Percentiles rank a stretch among this genome's conserved stretches.
These are phyloP conservation scores for Sclerotinia spermophila DNA, from an alignment of 2,329 filamentous ascomycete genomes.

Conservation along the genomic window DNA sequence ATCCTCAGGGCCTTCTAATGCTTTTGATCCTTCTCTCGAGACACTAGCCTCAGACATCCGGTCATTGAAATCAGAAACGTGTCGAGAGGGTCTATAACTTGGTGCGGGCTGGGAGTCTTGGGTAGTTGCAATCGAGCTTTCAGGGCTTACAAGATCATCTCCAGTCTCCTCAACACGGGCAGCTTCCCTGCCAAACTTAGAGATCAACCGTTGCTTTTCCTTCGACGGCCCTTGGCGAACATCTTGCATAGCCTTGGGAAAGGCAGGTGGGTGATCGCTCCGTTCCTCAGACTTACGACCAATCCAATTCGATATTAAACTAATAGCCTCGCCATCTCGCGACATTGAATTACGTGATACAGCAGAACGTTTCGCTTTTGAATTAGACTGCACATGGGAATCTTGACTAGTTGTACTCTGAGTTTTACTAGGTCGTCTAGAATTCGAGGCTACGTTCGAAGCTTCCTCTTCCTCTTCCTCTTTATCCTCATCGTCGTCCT, in stretches of 20 bases:
- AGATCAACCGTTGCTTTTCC: constrained; percentile 31
- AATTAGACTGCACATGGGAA: constrained; percentile 13
- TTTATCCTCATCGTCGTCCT: constrained; percentile 28
- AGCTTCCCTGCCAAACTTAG: constrained; percentile 27
- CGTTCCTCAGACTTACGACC: constrained; percentile 38
- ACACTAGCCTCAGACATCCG: constrained; percentile 29
- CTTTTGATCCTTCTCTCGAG: constrained; percentile 15
- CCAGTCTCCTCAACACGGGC: constrained; percentile 20
- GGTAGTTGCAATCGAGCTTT: constrained; percentile 25
- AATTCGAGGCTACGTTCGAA: not conserved
- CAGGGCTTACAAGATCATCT: constrained; percentile 22
- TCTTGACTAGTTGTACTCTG: constrained; percentile 23
- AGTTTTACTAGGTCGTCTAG: constrained; percentile 18
- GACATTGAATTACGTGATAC: constrained; percentile 27
- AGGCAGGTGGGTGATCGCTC: constrained; percentile 14
- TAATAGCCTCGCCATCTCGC: constrained; percentile 34
- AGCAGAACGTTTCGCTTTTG: constrained; percentile 17
- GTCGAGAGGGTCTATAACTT: constrained; percentile 23
- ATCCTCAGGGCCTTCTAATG: constrained; percentile 7
- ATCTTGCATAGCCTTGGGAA: constrained; percentile 5
- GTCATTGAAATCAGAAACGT: constrained; percentile 36
- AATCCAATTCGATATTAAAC: constrained; percentile 46
- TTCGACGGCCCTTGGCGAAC: constrained; percentile 26
- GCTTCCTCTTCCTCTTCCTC: constrained; percentile 23
- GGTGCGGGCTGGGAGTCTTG: constrained; percentile 22